Evolutionary conservation across 1,284 basidiomycete genomes (phyloP), one percentile per base, ranked within the genome.

Genomic region (Austroboletus novae-zelandiae): DNA sequence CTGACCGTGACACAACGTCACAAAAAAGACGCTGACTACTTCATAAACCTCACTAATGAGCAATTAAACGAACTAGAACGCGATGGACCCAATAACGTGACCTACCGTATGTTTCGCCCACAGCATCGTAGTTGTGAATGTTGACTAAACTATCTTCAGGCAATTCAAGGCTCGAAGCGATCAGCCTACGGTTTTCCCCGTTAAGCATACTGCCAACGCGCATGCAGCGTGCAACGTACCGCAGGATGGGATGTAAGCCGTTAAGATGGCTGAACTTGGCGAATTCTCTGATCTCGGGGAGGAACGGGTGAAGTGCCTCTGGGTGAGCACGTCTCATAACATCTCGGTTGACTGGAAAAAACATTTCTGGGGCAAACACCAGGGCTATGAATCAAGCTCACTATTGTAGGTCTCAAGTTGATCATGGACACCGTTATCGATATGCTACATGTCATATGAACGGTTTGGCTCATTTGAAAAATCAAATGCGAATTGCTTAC

Each of bases 121-220:
- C 9, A n/a, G 40, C 25, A 9, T 53, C 40, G 8, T 45, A 43
- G 8, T 62, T 64, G 61, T 85, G 82, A 41, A 75, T 67, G 15
- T 79, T 66, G 4, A 76, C 74, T 31, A 84, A 68, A 8, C 74
- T 74, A 20, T 83, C 77, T 58, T 81, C 78, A 0, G 76, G 79
- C 13, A 85, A 72, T 58, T 83, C 82, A 31, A 85, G 69, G 7
- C 80, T 80, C 4, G 78, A 56, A 0, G 81, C 75, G 20, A 84
- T 64, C 2, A 83, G 66, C 57, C 78, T 81, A 35, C 14, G 23
- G 4, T 1, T 5, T 18, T 7, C 41, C 15, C 42, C 14, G 32
- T 3, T 10, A 14, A 30, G 2, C 3, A 6, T 27, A 35, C 5
- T 11, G 27, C 20, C 25, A 3, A 1, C 23, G n/a, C 17, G 14